These are phyloP conservation scores for Eimeria praecox DNA, from an alignment of 169 alveolate genomes.

Conservation along the genomic window DNA sequence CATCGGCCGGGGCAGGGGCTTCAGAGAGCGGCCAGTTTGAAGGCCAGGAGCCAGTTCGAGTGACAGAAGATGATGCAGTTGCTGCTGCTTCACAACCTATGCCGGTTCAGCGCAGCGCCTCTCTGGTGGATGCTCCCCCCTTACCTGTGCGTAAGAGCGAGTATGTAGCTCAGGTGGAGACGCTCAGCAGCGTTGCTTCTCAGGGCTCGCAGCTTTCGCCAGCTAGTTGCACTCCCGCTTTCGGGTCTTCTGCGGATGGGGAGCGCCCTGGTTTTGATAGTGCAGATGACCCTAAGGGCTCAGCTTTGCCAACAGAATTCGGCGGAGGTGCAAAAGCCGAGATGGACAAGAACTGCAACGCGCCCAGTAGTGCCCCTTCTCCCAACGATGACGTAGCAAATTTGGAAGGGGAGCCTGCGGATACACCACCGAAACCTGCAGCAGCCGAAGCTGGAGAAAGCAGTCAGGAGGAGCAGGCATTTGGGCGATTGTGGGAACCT, in stretches of 20 bases:
- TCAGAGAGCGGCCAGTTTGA: not conserved
- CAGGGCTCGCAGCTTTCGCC: not conserved
- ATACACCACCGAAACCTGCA: not conserved
- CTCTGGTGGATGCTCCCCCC: not conserved
- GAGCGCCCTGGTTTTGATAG: not conserved
- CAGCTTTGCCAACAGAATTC: not conserved
- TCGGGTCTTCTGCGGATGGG: not conserved
- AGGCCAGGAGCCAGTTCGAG: not conserved
- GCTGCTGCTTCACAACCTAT: not conserved
- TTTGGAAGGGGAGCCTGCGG: not conserved
- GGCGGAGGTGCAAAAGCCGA: not conserved
- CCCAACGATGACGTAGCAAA: not conserved
- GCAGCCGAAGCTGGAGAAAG: not conserved
- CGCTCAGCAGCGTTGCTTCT: constrained; percentile 11
- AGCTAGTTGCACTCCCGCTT: not conserved
- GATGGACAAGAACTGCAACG: not conserved
- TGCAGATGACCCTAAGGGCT: not conserved
- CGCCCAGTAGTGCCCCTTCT: not conserved
- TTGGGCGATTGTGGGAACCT: not conserved
- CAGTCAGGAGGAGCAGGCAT: not conserved
- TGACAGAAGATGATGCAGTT: constrained; percentile 12
- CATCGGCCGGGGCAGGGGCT: not conserved
- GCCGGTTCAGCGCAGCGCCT: not conserved
- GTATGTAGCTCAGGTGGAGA: not conserved
- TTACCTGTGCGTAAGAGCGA: not conserved